phyloP scores from a whole-genome alignment of 495 filamentous ascomycete species.

The Penicillium simplicissimum region DNA sequence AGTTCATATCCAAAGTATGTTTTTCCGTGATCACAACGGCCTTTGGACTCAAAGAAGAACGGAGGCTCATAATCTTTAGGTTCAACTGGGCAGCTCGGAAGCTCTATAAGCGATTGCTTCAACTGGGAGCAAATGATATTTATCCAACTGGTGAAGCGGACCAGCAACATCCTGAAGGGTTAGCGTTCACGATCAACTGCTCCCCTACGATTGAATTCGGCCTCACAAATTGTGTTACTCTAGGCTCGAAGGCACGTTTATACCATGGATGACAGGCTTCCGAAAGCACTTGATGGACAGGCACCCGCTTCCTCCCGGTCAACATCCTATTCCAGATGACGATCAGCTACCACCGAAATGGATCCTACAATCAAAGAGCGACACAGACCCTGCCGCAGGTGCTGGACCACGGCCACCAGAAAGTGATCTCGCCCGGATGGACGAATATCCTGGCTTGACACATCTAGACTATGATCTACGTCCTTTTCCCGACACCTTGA shows the following conservation, averaged over 20 bases:
- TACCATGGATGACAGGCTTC: constrained; percentile 73
- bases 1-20: constrained; percentile 86
- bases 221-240: not conserved
- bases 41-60: not conserved
- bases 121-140: constrained; percentile 80
- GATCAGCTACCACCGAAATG: constrained; percentile 79
- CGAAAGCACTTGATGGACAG: constrained; percentile 60
- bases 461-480: constrained; percentile 49
- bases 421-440: constrained; percentile 1
- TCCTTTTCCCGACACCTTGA: constrained; percentile 54
- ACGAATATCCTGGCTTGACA: constrained; percentile 27
- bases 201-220: not conserved
- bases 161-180: constrained; percentile 92
- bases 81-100: constrained; percentile 94
- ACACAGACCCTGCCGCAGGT: not conserved
- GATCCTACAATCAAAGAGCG: constrained; percentile 53
- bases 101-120: constrained; percentile 78
- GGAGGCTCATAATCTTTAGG: constrained; percentile 43
- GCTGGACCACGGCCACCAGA: not conserved
- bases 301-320: constrained; percentile 66
- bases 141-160: constrained; percentile 82
- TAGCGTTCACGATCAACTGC: constrained; percentile 26
- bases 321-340: constrained; percentile 72
- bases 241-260: constrained; percentile 79
- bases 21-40: not conserved